These are phyloP conservation scores for Arthroderma sp. DNA, from an alignment of 2,329 filamentous ascomycete species.

Conservation along the genomic window DNA sequence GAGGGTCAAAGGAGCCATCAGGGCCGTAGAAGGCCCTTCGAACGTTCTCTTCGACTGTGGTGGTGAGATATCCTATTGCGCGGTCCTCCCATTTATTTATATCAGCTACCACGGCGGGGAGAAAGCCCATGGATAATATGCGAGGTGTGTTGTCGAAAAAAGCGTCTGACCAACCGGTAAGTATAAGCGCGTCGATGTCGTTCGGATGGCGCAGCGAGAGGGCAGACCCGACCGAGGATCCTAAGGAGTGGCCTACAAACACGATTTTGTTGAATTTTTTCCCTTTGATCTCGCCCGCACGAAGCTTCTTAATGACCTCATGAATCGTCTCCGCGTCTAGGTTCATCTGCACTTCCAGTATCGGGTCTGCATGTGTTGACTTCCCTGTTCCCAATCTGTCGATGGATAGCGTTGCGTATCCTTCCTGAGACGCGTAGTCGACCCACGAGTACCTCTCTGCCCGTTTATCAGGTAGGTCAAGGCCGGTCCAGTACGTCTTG, in stretches of 20 bases:
- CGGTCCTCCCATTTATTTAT: neutral
- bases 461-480: slow-evolving; percentile 4
- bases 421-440: slow-evolving; percentile 9
- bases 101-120: slow-evolving; percentile 1
- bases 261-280: slow-evolving; percentile 5
- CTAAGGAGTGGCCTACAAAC: slow-evolving; percentile 8
- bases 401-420: slow-evolving; percentile 12
- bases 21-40: slow-evolving; percentile 3
- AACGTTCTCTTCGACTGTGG: neutral
- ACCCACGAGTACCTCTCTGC: slow-evolving; percentile 7
- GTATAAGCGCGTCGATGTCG: slow-evolving; percentile 9
- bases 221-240: slow-evolving; percentile 3
- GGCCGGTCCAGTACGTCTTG: slow-evolving; percentile 6
- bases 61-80: neutral
- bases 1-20: slow-evolving; percentile 4
- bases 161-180: slow-evolving; percentile 5
- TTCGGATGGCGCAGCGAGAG: slow-evolving; percentile 2
- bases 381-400: slow-evolving; percentile 12
- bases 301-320: slow-evolving; percentile 2
- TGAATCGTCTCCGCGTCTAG: slow-evolving; percentile 7
- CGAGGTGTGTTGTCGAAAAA: neutral
- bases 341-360: slow-evolving; percentile 8
- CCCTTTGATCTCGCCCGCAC: slow-evolving; percentile 4
- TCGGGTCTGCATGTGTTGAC: slow-evolving; percentile 11
- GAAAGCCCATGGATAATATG: neutral